Evolutionary conservation across 139 green algal genomes (phyloP), one percentile per base, ranked within the genome.

Genomic region (Tetraselmis striata): DNA sequence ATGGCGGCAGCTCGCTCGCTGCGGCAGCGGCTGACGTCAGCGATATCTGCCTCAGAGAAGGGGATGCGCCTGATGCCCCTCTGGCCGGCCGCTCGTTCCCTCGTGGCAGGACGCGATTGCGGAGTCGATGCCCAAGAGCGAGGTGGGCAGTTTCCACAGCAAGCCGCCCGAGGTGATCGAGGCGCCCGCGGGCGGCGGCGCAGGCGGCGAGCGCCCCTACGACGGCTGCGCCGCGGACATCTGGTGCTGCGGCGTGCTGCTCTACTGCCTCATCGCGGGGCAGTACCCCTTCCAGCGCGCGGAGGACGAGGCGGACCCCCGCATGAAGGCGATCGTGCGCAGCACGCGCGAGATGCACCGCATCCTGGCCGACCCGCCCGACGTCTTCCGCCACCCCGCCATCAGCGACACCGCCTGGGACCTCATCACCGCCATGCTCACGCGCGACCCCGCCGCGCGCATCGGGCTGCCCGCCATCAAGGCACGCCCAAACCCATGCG

Each of bases 171-270:
- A 67, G 45, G 45, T 67, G 45, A 67, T 67, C 11, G 45, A 67
- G 45, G 45, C 45, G 18, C 45, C 45, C 5, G 45, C 45, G 45
- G 45, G 11, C 11, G n/a, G n/a, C n/a, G n/a, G n/a, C n/a, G n/a
- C n/a, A n/a, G n/a, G n/a, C n/a, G n/a, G n/a, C n/a, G n/a, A n/a
- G n/a, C n/a, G n/a, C n/a, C n/a, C n/a, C n/a, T 95, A 94, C 81
- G 88, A 92, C 29, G 92, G 88, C 2, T 81, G 80, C 1, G 84
- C 82, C 22, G 89, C 90, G 2, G 92, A 96, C 79, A 87, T 96
- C 23, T 96, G 92, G 92, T 92, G 92, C 1, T 82, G 76, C 29
- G 87, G 87, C 1, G 85, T 90, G 18, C 77, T 77, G 77, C 84
- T 90, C 18, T 90, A 86, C 79, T 89, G 85, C 77, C 80, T 90